Conservation (phyloP, 805 yeast genomes). For the Metschnikowia cerradonensis region DNA sequence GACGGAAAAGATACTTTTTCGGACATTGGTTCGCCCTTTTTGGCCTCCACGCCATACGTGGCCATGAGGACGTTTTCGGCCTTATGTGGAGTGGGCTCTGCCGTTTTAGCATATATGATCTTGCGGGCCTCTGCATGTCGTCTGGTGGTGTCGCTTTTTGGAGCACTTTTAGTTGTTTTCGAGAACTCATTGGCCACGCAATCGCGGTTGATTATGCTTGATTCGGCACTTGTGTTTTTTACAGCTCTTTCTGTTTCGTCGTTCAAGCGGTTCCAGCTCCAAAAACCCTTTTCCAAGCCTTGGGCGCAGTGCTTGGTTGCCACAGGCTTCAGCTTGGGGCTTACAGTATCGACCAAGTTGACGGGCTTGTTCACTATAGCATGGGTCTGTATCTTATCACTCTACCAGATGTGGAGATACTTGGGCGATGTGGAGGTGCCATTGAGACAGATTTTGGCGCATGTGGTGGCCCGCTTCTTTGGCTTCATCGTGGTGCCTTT, state of each 20-base stretch:
- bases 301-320: constrained; percentile 54
- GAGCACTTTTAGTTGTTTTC: constrained; percentile 48
- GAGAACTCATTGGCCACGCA: constrained; percentile 67
- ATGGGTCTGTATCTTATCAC: constrained; percentile 54
- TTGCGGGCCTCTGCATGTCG: constrained; percentile 55
- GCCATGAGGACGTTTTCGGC: constrained; percentile 58
- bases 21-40: constrained; percentile 40
- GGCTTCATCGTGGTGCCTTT: constrained; percentile 53
- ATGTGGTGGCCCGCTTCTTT: constrained; percentile 36
- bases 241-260: constrained; percentile 47
- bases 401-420: constrained; percentile 59
- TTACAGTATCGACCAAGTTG: constrained; percentile 60
- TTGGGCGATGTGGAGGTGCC: constrained; percentile 63
- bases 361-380: constrained; percentile 63
- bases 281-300: constrained; percentile 38
- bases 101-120: constrained; percentile 51
- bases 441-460: constrained; percentile 33
- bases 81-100: constrained; percentile 48
- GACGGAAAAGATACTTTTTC: constrained; percentile 39
- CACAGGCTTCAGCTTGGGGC: constrained; percentile 51
- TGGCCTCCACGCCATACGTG: constrained; percentile 41
- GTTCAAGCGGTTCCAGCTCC: constrained; percentile 46
- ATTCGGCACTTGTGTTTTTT: constrained; percentile 42
- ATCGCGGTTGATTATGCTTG: constrained; percentile 47
- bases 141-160: constrained; percentile 45